phyloP scores from a whole-genome alignment of 768 basidiomycete species.

The Rubroboletus pulcherrimus region DNA sequence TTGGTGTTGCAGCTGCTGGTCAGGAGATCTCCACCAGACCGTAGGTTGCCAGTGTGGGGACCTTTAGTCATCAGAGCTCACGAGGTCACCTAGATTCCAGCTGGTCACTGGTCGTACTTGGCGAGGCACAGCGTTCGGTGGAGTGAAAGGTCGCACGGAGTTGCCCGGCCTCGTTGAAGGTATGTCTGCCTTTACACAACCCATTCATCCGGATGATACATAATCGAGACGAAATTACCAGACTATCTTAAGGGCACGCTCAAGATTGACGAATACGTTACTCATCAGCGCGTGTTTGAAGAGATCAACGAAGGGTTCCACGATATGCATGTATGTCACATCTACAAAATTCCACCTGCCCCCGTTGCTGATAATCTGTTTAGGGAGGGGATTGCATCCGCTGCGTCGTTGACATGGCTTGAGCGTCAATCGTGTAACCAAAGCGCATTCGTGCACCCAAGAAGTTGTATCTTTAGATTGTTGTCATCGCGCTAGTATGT shows the following conservation, averaged over 20 bases:
- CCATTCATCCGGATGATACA: neutral
- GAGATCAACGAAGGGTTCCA: conserved; percentile 87
- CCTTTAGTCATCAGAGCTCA: conserved; percentile 4
- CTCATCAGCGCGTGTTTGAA: conserved; percentile 70
- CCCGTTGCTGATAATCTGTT: conserved; percentile 1
- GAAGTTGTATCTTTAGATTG: conserved; percentile 2
- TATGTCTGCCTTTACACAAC: conserved; percentile 26
- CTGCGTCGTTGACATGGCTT: conserved; percentile 89
- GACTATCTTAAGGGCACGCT: conserved; percentile 80
- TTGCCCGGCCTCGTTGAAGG: conserved; percentile 91
- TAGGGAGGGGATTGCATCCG: conserved; percentile 85
- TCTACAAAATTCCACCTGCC: neutral
- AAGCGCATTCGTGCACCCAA: neutral
- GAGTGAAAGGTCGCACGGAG: conserved; percentile 96
- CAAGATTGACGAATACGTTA: conserved; percentile 95
- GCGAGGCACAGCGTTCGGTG: conserved; percentile 95
- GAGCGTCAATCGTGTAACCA: conserved; percentile 10
- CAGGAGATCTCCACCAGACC: conserved; percentile 91
- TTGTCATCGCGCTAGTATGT: neutral
- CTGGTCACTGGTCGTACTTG: conserved; percentile 85
- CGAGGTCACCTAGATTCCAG: conserved; percentile 42
- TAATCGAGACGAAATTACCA: conserved; percentile 24
- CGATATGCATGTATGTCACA: conserved; percentile 87
- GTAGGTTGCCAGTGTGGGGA: conserved; percentile 37
- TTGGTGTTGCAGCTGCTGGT: conserved; percentile 96